Conservation (phyloP, 2,329 filamentous ascomycete genomes). For the Cladorrhinum sp. region DNA sequence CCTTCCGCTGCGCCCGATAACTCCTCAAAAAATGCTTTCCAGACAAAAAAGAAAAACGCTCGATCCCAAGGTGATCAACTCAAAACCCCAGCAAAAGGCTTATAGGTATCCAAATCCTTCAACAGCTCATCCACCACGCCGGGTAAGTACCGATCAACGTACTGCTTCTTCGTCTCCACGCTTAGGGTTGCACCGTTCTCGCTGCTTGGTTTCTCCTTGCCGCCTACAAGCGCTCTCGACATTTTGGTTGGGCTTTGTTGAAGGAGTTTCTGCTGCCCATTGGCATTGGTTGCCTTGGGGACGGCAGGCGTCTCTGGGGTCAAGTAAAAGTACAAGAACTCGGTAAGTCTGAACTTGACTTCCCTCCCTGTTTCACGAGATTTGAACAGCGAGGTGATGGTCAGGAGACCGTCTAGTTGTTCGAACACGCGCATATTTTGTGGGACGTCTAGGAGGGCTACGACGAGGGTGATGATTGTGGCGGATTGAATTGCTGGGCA, state of each 20-base stretch:
- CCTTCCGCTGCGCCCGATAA: no score
- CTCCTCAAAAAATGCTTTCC: background rate
- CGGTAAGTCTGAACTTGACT: constrained; percentile 93
- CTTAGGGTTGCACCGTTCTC: constrained; percentile 23
- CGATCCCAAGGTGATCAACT: constrained; percentile 40
- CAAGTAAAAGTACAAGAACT: constrained; percentile 97
- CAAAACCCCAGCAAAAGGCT: constrained; percentile 66
- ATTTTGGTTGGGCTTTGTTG: constrained; percentile 69
- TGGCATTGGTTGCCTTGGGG: constrained; percentile 45
- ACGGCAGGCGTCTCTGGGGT: constrained; percentile 78
- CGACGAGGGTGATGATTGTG: constrained; percentile 85
- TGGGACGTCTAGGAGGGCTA: constrained; percentile 80
- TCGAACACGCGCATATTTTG: constrained; percentile 91
- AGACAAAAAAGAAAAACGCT: background rate
- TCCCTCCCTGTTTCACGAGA: constrained; percentile 78
- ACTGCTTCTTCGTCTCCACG: constrained; percentile 27
- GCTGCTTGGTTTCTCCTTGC: no score
- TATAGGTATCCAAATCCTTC: constrained; percentile 57
- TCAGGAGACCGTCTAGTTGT: constrained; percentile 83
- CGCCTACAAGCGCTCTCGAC: constrained; percentile 46
- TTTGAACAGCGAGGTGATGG: constrained; percentile 90
- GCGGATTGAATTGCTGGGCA: constrained; percentile 89
- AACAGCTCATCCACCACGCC: constrained; percentile 29
- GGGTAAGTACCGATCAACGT: constrained; percentile 27
- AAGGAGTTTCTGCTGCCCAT: constrained; percentile 50